Base-by-base conservation (phyloP, 257 asterid genomes). In the Leptodermis oblonga region DNA sequence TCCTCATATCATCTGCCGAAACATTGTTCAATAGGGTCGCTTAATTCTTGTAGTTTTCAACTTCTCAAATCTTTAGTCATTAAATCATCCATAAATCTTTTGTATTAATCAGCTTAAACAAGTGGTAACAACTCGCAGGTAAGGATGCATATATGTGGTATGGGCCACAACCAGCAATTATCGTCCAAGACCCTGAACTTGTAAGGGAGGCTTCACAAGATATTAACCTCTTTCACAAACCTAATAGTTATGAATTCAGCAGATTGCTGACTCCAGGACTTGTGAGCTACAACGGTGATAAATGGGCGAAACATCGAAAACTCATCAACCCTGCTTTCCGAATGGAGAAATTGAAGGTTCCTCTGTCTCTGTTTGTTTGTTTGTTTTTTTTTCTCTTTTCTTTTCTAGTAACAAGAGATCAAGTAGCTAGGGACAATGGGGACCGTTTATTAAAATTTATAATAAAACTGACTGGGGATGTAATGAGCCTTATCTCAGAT, bases 301-400 rank as follows among this genome's bases (percentile, higher is more conserved):
- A 59, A 59, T 59, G 64, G 64, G 43, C 25, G 1, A 59, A 59
- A 59, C 64, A 59, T 15, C 37, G 64, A 30, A 59, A 30, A 31
- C 11, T 59, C 42, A 14, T 59, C 12, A 15, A 1, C 25, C 64
- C 41, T 4, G 42, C 64, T 15, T 59, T 59, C n/a, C 42, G n/a
- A 1, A 3, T 30, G 42, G 64, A 59, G n/a, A 59, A 59, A 42
- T 59, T 59, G 43, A 59, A 59, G 55, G 55, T 49, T 49, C n/a
- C 3, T 11, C n/a, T n/a, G n/a, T n/a, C n/a, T n/a, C n/a, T n/a
- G n/a, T n/a, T n/a, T n/a, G n/a, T n/a, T n/a, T n/a, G n/a, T n/a
- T n/a, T n/a, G n/a, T n/a, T n/a, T n/a, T n/a, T n/a, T n/a, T n/a
- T n/a, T n/a, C n/a, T n/a, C n/a, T n/a, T n/a, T n/a, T n/a, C n/a